phyloP scores from a whole-genome alignment of 2,329 filamentous ascomycete genomes.

The Botrytis fabae region DNA sequence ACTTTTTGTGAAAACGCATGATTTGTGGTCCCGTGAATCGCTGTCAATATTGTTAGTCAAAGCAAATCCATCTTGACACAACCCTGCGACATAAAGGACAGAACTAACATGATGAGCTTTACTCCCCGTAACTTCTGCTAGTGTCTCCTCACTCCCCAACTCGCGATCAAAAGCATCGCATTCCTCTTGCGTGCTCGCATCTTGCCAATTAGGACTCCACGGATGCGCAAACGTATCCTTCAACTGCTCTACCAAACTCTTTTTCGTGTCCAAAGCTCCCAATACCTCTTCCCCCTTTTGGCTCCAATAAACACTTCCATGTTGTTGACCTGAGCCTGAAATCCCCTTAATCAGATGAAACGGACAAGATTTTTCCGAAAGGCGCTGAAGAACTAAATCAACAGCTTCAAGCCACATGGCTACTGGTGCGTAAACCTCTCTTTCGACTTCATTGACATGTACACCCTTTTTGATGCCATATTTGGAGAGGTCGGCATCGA shows the following conservation, averaged over 20 bases:
- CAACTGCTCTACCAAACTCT: constrained; percentile 72
- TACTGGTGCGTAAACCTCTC: constrained; percentile 90
- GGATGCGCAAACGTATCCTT: constrained; percentile 71
- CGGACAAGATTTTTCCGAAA: constrained; percentile 69
- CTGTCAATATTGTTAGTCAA: constrained; percentile 46
- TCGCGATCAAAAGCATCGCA: constrained; percentile 82
- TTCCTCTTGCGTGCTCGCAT: constrained; percentile 89
- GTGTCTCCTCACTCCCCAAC: constrained; percentile 63
- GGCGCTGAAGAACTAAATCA: constrained; percentile 75
- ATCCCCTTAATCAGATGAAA: constrained; percentile 76
- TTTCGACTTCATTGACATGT: constrained; percentile 73
- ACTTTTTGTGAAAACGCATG: constrained; percentile 76
- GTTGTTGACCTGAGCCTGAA: constrained; percentile 93
- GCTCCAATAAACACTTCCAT: constrained; percentile 95
- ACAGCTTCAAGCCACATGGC: constrained; percentile 93
- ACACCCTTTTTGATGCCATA: constrained; percentile 90
- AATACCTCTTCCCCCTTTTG: constrained; percentile 66
- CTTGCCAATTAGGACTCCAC: constrained; percentile 96
- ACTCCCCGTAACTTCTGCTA: constrained; percentile 84
- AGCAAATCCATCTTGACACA: neutral
- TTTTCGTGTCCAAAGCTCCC: constrained; percentile 56
- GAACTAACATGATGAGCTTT: constrained; percentile 86
- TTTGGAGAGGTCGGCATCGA: constrained; percentile 78
- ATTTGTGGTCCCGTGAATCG: constrained; percentile 98
- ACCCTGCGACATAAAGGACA: neutral